These are phyloP conservation scores for Saussurea involucrata DNA, from an alignment of 129 eudicot genomes.

Conservation along the genomic window DNA sequence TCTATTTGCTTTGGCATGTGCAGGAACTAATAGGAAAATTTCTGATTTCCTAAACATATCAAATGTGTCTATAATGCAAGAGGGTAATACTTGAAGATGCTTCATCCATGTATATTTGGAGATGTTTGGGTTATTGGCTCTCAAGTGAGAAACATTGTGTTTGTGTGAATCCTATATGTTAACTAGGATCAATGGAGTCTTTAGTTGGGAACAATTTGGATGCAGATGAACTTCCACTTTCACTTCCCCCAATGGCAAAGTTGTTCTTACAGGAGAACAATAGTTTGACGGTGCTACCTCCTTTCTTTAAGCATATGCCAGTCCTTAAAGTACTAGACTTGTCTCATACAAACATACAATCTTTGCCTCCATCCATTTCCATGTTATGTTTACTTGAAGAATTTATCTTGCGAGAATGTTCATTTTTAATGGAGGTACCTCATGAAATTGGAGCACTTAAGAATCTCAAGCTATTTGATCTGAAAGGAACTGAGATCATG, in stretches of 20 bases:
- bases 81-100: slow-evolving; percentile 2
- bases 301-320: slow-evolving; percentile 17
- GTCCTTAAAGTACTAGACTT: slow-evolving; percentile 28
- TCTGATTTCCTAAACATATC: not conserved
- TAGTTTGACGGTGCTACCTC: slow-evolving; percentile 3
- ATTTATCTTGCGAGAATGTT: slow-evolving; percentile 26
- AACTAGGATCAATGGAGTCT: slow-evolving; percentile 19
- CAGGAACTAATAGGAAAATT: slow-evolving; percentile 12
- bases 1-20: slow-evolving; percentile 6
- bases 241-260: not conserved
- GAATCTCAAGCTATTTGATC: slow-evolving; percentile 36
- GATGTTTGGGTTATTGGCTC: slow-evolving; percentile 5
- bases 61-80: slow-evolving; percentile 4
- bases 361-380: slow-evolving; percentile 34
- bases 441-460: slow-evolving; percentile 25
- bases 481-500: slow-evolving; percentile 30
- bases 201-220: not conserved
- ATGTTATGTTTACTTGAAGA: slow-evolving; percentile 10
- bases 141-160: slow-evolving; percentile 7
- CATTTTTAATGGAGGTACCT: slow-evolving; percentile 22
- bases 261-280: slow-evolving; percentile 23
- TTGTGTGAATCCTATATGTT: slow-evolving; percentile 11
- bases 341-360: slow-evolving; percentile 25
- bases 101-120: not conserved
- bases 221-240: slow-evolving; percentile 1